Evolutionary conservation across 169 alveolate genomes (phyloP).

Genomic region (Eimeria praecox): DNA sequence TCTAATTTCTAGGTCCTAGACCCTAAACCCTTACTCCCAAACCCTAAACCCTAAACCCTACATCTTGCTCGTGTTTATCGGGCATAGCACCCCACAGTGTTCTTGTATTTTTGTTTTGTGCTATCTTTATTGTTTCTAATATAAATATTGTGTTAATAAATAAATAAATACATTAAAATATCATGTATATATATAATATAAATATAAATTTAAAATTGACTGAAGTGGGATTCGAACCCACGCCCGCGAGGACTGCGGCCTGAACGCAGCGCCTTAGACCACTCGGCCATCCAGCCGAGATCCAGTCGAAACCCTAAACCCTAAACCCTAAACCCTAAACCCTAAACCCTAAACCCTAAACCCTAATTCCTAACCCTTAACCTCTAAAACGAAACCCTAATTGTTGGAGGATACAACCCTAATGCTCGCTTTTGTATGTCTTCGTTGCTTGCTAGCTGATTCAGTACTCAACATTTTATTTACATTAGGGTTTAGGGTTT

Average conservation of each 20-base stretch:
- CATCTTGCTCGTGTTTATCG: neutral
- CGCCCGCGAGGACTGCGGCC: slow-evolving; percentile 99
- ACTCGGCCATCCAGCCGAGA: slow-evolving; percentile 97
- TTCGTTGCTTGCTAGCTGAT: neutral
- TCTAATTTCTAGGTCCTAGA: no score
- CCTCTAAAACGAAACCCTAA: neutral
- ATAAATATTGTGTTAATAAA: no score
- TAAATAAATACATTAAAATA: neutral
- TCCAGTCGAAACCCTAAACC: neutral
- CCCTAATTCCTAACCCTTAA: neutral
- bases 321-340: neutral
- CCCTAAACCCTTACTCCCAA: neutral
- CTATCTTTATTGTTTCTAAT: no score
- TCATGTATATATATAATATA: no score
- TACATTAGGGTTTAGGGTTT: neutral
- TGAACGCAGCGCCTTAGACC: slow-evolving; percentile 99
- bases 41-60: slow-evolving; percentile 28
- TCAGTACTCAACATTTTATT: neutral
- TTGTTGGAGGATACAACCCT: neutral
- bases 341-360: slow-evolving; percentile 9
- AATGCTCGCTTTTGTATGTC: neutral
- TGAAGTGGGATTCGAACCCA: slow-evolving; percentile 99
- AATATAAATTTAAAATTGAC: slow-evolving; percentile 1
- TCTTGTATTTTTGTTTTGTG: no score
- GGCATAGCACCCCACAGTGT: neutral